phyloP scores from a whole-genome alignment of 164 flowering plant species.

The Stephania cephalantha region DNA sequence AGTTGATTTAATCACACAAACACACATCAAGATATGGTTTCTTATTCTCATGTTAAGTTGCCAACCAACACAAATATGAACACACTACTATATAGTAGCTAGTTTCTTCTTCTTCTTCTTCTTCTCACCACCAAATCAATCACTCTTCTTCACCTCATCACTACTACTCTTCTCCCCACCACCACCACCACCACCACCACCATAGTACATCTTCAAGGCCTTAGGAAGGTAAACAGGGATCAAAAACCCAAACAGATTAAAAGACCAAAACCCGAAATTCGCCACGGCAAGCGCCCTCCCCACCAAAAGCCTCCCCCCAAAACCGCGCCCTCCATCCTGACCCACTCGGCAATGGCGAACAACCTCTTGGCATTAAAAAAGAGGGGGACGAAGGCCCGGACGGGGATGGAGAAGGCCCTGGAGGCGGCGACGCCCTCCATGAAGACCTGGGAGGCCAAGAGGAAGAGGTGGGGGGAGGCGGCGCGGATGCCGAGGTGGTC shows the following conservation, averaged over 20 bases:
- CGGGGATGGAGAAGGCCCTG: conserved; percentile 45
- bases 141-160: too few species aligned
- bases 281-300: conserved; percentile 63
- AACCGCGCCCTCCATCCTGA: conserved; percentile 47
- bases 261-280: conserved; percentile 63
- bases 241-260: conserved; percentile 72
- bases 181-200: too few species aligned
- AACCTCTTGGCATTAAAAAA: conserved; percentile 57
- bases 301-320: conserved; percentile 32
- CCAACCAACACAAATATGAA: too few species aligned
- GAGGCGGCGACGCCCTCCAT: conserved; percentile 53
- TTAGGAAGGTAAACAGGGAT: conserved; percentile 69
- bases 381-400: conserved; percentile 60
- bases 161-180: too few species aligned
- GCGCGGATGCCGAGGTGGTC: conserved; percentile 56
- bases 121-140: too few species aligned
- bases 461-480: conserved; percentile 64
- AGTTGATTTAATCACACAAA: too few species aligned
- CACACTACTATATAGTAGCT: too few species aligned
- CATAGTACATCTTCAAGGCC: conserved; percentile 52
- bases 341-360: conserved; percentile 51
- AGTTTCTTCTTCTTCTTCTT: too few species aligned
- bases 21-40: too few species aligned
- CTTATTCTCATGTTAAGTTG: too few species aligned
- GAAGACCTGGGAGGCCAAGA: conserved; percentile 59